Evolutionary conservation across 306 rosid species (phyloP).

Genomic region (Cucurbita argyrosperma): DNA sequence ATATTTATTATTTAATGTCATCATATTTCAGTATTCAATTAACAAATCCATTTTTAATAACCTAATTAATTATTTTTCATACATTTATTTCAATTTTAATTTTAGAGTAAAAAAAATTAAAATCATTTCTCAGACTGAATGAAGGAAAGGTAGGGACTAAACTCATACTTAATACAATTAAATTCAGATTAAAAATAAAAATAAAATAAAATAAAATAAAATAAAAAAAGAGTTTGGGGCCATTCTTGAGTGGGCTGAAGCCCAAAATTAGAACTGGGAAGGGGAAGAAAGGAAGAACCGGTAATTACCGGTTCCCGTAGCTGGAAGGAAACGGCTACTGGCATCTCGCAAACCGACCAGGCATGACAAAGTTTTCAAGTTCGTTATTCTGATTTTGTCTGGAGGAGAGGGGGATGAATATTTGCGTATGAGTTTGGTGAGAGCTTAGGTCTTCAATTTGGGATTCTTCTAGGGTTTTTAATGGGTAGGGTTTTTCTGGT

Average conservation of each 20-base stretch:
- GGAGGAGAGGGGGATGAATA: background rate
- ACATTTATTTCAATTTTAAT: no score
- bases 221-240: background rate
- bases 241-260: background rate
- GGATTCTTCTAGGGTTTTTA: background rate
- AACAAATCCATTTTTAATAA: no score
- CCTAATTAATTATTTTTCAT: no score
- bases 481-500: conserved; percentile 70
- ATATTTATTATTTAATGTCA: no score
- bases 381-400: background rate
- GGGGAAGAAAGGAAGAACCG: background rate
- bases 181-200: background rate
- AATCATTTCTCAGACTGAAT: no score
- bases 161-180: no score
- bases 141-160: no score
- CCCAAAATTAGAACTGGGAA: background rate
- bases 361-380: background rate
- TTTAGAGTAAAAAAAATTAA: no score
- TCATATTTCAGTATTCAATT: no score
- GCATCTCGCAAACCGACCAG: background rate
- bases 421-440: background rate
- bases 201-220: background rate
- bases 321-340: background rate
- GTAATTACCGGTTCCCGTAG: background rate
- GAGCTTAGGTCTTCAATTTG: background rate